Conservation (phyloP, 768 basidiomycete species). For the Boletus insuetus region DNA sequence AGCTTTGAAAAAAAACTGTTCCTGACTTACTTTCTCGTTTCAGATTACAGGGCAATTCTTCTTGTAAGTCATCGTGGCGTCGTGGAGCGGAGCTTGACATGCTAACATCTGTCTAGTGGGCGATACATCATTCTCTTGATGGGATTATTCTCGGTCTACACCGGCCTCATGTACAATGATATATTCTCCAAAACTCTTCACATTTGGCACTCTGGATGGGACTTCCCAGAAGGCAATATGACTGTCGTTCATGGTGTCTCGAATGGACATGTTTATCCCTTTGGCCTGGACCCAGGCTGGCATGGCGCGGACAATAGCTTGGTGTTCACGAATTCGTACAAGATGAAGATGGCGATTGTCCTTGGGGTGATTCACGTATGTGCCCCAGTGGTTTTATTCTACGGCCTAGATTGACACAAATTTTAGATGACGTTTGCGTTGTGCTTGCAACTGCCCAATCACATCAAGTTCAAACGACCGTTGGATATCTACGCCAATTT, state of each 20-base stretch:
- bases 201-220: slow-evolving; percentile 88
- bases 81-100: slow-evolving; percentile 2
- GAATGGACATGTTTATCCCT: slow-evolving; percentile 79
- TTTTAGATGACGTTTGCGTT: slow-evolving; percentile 96
- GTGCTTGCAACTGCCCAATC: slow-evolving; percentile 94
- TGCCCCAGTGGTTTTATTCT: slow-evolving; percentile 26
- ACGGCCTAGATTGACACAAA: slow-evolving; percentile 8
- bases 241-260: slow-evolving; percentile 46
- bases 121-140: slow-evolving; percentile 98
- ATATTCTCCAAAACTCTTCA: slow-evolving; percentile 92
- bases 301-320: slow-evolving; percentile 89
- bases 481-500: slow-evolving; percentile 93
- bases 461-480: slow-evolving; percentile 86
- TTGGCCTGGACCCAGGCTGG: slow-evolving; percentile 95
- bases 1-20: not conserved
- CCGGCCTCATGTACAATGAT: slow-evolving; percentile 98
- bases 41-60: slow-evolving; percentile 89
- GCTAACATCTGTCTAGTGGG: slow-evolving; percentile 54
- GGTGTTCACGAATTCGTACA: slow-evolving; percentile 97
- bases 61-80: slow-evolving; percentile 57
- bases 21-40: slow-evolving; percentile 9
- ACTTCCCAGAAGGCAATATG: slow-evolving; percentile 51
- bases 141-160: slow-evolving; percentile 96
- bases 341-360: slow-evolving; percentile 99
- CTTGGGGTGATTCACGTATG: slow-evolving; percentile 92